Conservation (phyloP, 441 rosid species). For the Croton laevigatus region DNA sequence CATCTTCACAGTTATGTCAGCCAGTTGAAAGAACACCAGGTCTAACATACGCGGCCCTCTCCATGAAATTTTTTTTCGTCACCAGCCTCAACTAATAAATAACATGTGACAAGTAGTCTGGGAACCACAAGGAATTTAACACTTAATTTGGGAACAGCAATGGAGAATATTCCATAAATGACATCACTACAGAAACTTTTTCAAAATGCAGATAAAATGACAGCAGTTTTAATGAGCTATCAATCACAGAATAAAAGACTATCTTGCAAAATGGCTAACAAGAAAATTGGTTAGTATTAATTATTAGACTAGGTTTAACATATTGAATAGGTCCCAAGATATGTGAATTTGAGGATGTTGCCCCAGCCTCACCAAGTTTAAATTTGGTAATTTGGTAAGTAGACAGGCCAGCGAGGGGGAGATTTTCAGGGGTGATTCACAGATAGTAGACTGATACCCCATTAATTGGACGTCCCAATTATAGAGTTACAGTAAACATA, state of each 20-base stretch:
- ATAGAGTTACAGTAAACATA: background rate
- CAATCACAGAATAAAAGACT: background rate
- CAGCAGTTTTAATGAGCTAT: background rate
- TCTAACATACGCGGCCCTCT: background rate
- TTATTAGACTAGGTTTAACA: background rate
- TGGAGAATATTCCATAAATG: no score
- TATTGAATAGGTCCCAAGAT: background rate
- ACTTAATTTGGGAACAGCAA: background rate
- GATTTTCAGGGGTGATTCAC: background rate
- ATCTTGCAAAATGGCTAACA: background rate
- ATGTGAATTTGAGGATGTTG: background rate
- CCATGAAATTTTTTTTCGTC: background rate
- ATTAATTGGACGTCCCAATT: background rate
- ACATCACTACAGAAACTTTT: background rate
- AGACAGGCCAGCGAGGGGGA: background rate
- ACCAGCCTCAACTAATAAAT: background rate
- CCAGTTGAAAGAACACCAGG: background rate
- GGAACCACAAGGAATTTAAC: background rate
- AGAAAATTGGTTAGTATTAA: background rate
- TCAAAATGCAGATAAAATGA: background rate
- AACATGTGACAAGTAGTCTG: background rate
- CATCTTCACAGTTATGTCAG: background rate
- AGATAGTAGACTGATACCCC: background rate
- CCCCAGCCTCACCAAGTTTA: background rate
- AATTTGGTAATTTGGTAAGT: background rate